These are phyloP conservation scores for Prunus campanulata DNA, from an alignment of 306 rosid genomes.

Conservation along the genomic window DNA sequence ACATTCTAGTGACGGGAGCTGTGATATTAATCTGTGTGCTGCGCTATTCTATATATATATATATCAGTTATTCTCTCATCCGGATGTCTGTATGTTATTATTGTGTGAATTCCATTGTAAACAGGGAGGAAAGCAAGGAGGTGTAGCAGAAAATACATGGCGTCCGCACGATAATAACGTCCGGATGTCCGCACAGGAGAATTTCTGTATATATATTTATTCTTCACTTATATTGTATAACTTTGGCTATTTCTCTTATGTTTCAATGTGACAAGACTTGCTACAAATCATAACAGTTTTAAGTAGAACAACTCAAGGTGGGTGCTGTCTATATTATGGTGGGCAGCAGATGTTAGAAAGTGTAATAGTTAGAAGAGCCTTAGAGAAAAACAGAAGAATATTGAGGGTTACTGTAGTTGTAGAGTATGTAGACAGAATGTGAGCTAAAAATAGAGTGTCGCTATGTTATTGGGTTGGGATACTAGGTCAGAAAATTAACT, in stretches of 20 bases:
- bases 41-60: not conserved
- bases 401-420: not conserved
- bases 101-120: too few species aligned
- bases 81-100: too few species aligned
- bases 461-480: not conserved
- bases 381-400: not conserved
- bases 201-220: not conserved
- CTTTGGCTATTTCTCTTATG: not conserved
- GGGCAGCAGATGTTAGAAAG: not conserved
- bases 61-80: too few species aligned
- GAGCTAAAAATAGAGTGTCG: not conserved
- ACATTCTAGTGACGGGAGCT: constrained; percentile 41
- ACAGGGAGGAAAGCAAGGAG: too few species aligned
- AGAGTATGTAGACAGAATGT: not conserved
- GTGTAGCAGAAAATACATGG: too few species aligned
- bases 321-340: not conserved
- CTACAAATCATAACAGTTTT: not conserved
- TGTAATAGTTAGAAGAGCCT: not conserved
- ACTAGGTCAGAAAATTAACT: not conserved
- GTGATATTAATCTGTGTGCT: constrained; percentile 56
- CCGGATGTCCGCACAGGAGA: too few species aligned
- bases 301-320: not conserved
- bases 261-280: not conserved
- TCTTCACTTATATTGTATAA: not conserved
- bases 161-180: too few species aligned